Conservation (phyloP, 805 yeast species). For the Metschnikowia noctiluminum region DNA sequence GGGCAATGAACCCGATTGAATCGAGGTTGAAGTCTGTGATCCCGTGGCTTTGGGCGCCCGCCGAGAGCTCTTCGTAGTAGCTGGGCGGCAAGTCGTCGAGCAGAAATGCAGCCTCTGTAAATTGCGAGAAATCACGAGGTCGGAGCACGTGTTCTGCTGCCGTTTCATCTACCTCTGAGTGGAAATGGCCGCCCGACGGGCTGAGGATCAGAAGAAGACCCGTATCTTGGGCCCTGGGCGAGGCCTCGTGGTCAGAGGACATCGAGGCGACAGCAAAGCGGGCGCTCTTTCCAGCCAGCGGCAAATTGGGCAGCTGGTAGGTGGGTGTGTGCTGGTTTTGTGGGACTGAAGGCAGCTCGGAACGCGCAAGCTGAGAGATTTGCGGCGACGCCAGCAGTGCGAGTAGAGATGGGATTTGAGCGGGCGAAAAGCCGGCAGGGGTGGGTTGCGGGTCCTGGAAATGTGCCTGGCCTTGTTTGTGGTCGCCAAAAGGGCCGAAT, state of each 20-base stretch:
- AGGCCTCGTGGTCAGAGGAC: background rate
- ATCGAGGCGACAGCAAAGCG: background rate
- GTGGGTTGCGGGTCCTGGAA: background rate
- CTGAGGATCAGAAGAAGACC: background rate
- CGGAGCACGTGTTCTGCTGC: background rate
- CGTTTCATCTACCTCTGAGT: background rate
- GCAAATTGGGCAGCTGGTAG: background rate
- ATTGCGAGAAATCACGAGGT: background rate
- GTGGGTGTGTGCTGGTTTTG: background rate
- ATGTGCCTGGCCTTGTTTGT: background rate
- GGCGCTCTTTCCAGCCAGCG: background rate
- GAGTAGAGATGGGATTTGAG: background rate
- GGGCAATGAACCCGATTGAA: conserved; percentile 15
- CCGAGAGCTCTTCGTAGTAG: conserved; percentile 3
- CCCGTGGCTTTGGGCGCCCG: background rate
- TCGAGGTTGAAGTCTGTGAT: conserved; percentile 5
- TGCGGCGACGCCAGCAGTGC: background rate
- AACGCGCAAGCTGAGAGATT: background rate
- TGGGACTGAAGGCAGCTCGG: background rate
- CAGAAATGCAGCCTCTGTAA: conserved; percentile 5
- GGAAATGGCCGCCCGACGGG: background rate
- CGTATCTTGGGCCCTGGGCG: background rate
- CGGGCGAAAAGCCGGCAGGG: conserved; percentile 1
- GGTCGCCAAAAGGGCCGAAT: background rate
- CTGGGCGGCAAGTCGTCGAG: conserved; percentile 13